Base-by-base conservation (phyloP, 768 basidiomycete genomes). In the Naganishia randhawae region DNA sequence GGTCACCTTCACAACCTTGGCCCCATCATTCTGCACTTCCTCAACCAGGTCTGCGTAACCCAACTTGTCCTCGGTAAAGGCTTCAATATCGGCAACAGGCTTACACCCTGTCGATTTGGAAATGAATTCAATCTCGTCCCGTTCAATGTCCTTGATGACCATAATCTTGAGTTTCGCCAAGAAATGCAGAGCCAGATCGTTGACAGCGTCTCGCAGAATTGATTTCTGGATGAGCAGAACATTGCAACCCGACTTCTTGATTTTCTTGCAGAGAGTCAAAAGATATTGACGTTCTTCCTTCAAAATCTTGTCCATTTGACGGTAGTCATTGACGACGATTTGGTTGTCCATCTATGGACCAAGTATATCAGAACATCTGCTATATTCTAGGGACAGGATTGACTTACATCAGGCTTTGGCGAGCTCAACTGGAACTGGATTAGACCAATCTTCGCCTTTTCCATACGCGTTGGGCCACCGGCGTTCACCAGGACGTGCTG, bases 301-400 rank as follows among this genome's bases (percentile, higher is more conserved):
- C 82, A 99, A 89, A 68, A 98, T 93, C 80, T 97, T 96, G 85
- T 98, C 96, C 95, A 99, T 98, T 80, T 97, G 96, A 19, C 96
- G 89, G 82, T 99, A 99, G 81, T 99, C 95, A 71, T 95, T 98
- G 74, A 99, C 97, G 62, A 98, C 89, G 50, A 99, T 93, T 5
- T 95, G 97, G 83, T 99, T 98, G 81, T 99, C 96, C 95, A 99
- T 99, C 94, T 97, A 73, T 11, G 27, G 22, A 48, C 19, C 2
- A 48, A 22, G n/a, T 32, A 42, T 16, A 14, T 32, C 27, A 33
- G 29, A 29, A 62, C 37, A 62, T 22, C 19, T 48, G 29, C 45
- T 48, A 68, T 64, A 33, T 32, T 37, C 0, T 25, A 1, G 31
- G 19, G 68, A 31, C 35, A 52, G 45, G 14, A 50, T 5, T 1